Evolutionary conservation across 73 alveolate genomes (phyloP).

Genomic region (Paraurostyla sp.): DNA sequence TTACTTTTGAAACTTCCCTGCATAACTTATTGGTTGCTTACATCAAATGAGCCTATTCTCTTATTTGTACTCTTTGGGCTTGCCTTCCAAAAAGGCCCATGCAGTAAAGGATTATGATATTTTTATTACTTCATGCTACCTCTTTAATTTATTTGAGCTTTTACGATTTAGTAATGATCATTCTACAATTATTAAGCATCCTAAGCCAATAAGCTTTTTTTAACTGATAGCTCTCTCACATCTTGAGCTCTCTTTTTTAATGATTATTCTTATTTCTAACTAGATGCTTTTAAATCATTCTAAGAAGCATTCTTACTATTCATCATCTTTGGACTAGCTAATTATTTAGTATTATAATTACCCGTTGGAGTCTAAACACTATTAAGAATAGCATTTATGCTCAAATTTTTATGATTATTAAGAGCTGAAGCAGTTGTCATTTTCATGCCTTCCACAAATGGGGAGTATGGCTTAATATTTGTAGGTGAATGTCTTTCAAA

Average conservation of each 20-base stretch:
- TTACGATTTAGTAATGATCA: no score
- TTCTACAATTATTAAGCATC: neutral
- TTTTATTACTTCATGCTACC: neutral
- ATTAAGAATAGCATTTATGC: neutral
- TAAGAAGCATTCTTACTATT: neutral
- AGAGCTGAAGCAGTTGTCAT: neutral
- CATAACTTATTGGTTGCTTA: neutral
- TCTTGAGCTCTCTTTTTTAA: constrained; percentile 26
- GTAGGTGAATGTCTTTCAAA: constrained; percentile 51
- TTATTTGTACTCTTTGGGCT: neutral
- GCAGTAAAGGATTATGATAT: neutral
- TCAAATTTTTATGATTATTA: neutral
- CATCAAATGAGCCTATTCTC: constrained; percentile 39
- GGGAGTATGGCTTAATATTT: neutral
- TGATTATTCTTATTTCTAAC: constrained; percentile 1
- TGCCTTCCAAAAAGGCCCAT: neutral
- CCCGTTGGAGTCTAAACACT: constrained; percentile 11
- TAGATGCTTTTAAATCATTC: neutral
- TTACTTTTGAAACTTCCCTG: no score
- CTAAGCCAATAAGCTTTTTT: constrained; percentile 48
- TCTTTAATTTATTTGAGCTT: no score
- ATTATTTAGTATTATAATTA: neutral
- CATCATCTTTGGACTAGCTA: neutral
- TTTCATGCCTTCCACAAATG: neutral
- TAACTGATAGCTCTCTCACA: constrained; percentile 50